Evolutionary conservation across 805 yeast genomes (phyloP).

Genomic region (Suhomyces pyralidae): DNA sequence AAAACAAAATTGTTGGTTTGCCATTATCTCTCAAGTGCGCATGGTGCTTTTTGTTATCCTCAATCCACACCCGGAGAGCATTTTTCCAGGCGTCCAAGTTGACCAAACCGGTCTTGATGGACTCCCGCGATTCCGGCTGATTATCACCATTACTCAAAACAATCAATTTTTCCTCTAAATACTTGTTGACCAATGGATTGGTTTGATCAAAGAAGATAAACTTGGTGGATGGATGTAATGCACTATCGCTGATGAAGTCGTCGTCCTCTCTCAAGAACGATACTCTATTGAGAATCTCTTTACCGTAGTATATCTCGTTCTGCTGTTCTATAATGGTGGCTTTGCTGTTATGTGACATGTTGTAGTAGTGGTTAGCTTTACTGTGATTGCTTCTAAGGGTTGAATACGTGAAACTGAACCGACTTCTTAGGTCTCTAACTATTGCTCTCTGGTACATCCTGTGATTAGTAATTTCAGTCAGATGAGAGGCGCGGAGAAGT

Average conservation of each 20-base stretch:
- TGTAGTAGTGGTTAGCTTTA: constrained; percentile 5
- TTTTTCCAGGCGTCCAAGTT: constrained; percentile 11
- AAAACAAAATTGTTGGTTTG: constrained; percentile 39
- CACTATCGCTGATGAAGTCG: constrained; percentile 47
- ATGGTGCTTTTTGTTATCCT: constrained; percentile 32
- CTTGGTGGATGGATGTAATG: constrained; percentile 45
- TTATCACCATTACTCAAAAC: constrained; percentile 34
- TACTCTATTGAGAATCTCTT: constrained; percentile 58
- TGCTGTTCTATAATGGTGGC: constrained; percentile 8
- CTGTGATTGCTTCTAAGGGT: not conserved
- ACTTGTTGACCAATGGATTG: constrained; percentile 32
- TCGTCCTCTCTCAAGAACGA: constrained; percentile 59
- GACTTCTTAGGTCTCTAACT: not conserved
- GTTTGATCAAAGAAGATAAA: constrained; percentile 43
- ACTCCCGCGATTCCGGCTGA: constrained; percentile 22
- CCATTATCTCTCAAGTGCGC: constrained; percentile 37
- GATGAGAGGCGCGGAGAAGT: not conserved
- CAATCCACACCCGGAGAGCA: constrained; percentile 20
- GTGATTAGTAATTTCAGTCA: not conserved
- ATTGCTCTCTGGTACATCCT: not conserved
- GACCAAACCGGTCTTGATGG: constrained; percentile 20
- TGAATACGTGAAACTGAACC: not conserved
- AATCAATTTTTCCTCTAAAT: constrained; percentile 28
- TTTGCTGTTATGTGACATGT: constrained; percentile 8
- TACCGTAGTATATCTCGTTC: constrained; percentile 38